Conservation (phyloP, 768 basidiomycete species). For the Lanmaoa pseudosensibilis region DNA sequence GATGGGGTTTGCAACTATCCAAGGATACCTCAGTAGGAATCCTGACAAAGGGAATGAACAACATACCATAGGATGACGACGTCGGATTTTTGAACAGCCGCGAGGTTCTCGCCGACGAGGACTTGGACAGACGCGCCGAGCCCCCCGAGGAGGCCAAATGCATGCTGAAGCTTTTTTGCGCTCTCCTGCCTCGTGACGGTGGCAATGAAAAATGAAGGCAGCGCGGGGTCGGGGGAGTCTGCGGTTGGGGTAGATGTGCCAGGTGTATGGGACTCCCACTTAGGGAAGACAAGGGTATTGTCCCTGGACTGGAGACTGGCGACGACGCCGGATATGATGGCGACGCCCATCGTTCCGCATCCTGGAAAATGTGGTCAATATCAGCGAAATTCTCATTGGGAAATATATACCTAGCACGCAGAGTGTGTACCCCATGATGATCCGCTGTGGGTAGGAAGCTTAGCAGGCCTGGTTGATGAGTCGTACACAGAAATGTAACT, state of each 20-base stretch:
- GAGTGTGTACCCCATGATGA: constrained; percentile 84
- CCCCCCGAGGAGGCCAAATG: constrained; percentile 58
- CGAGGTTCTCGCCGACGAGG: constrained; percentile 64
- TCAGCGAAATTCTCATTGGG: constrained; percentile 4
- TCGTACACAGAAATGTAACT: background rate
- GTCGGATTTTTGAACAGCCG: constrained; percentile 71
- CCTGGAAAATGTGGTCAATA: constrained; percentile 46
- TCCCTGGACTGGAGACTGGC: constrained; percentile 67
- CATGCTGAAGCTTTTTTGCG: constrained; percentile 59
- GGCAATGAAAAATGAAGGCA: constrained; percentile 80
- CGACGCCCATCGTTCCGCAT: constrained; percentile 98
- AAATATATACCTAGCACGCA: constrained; percentile 69
- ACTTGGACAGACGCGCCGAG: constrained; percentile 72
- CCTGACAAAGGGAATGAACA: background rate
- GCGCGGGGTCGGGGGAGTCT: constrained; percentile 57
- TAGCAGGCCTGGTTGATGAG: background rate
- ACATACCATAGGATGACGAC: constrained; percentile 87
- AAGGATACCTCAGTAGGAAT: background rate
- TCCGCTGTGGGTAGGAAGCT: background rate
- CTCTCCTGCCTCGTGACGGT: constrained; percentile 82
- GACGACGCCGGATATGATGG: constrained; percentile 90
- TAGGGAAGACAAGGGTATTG: constrained; percentile 32
- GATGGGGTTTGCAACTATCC: constrained; percentile 88
- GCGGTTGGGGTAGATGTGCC: constrained; percentile 70
- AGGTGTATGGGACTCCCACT: constrained; percentile 71